Evolutionary conservation across 495 filamentous ascomycete species (phyloP).

Genomic region (Trichoderma asperelloides): DNA sequence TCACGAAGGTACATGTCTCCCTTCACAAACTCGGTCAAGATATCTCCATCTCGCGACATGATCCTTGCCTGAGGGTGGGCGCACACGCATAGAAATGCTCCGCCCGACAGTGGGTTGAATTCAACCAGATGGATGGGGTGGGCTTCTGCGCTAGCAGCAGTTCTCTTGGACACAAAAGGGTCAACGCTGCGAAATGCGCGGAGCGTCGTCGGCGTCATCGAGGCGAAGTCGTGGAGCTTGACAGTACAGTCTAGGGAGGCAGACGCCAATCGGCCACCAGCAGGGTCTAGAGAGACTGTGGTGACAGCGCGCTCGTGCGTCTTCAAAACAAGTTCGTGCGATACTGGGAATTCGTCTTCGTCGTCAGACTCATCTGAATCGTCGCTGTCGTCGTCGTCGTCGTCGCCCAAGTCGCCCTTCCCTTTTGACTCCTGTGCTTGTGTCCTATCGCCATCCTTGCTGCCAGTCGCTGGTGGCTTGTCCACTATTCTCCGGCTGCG

Average conservation of each 20-base stretch:
- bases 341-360: conserved; percentile 85
- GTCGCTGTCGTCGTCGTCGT: conserved; percentile 44
- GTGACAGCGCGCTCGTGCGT: conserved; percentile 89
- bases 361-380: conserved; percentile 54
- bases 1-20: conserved; percentile 97
- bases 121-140: conserved; percentile 78
- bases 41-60: conserved; percentile 78
- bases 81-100: conserved; percentile 74
- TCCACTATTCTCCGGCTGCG: conserved; percentile 54
- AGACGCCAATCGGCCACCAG: conserved; percentile 75
- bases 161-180: conserved; percentile 66
- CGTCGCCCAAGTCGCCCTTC: conserved; percentile 24
- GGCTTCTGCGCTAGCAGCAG: conserved; percentile 60
- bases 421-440: conserved; percentile 19
- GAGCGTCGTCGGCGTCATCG: conserved; percentile 90
- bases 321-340: conserved; percentile 85
- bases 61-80: conserved; percentile 85
- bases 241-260: conserved; percentile 84
- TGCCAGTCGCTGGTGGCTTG: conserved; percentile 12
- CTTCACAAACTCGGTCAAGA: conserved; percentile 79
- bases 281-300: conserved; percentile 70
- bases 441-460: conserved; percentile 13
- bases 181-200: conserved; percentile 90
- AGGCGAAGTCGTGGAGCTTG: conserved; percentile 89
- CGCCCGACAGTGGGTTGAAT: conserved; percentile 77